Conservation (phyloP, 2,329 filamentous ascomycete species). For the Penicillium paneum region DNA sequence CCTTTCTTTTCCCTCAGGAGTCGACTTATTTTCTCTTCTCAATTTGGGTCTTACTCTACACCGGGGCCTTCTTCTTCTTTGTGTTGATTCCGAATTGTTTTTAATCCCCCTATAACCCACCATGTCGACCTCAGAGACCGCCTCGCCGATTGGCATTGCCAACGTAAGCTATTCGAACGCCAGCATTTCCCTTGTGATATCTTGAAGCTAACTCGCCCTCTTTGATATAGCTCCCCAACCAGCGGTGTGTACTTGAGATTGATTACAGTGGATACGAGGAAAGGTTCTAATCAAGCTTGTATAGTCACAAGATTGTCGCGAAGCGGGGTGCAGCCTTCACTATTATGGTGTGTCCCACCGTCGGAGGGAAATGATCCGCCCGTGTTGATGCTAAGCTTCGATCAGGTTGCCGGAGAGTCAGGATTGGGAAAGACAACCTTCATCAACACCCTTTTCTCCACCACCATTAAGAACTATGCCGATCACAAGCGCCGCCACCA, state of each 20-base stretch:
- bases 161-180: conserved; percentile 54
- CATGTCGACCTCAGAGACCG: conserved; percentile 60
- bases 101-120: conserved; percentile 23
- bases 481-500: conserved; percentile 98
- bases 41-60: conserved; percentile 9
- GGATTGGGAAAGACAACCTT: conserved; percentile 99
- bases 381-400: conserved; percentile 23
- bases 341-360: conserved; percentile 75
- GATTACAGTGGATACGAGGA: conserved; percentile 3
- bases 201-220: conserved; percentile 14
- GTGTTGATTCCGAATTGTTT: conserved; percentile 19
- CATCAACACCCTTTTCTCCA: conserved; percentile 99
- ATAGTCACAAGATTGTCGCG: conserved; percentile 68
- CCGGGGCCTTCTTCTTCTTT: conserved; percentile 18
- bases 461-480: conserved; percentile 99
- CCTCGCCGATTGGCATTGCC: conserved; percentile 70
- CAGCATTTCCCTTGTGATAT: not conserved
- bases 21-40: conserved; percentile 6
- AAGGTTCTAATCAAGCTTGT: conserved; percentile 26
- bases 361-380: not conserved
- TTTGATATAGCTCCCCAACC: conserved; percentile 60
- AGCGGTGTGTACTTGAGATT: conserved; percentile 57
- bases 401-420: conserved; percentile 93
- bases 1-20: conserved; percentile 16
- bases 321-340: conserved; percentile 96